Evolutionary conservation across 78 protist genomes (phyloP).

Genomic region (Dictyostelium capitatum): DNA sequence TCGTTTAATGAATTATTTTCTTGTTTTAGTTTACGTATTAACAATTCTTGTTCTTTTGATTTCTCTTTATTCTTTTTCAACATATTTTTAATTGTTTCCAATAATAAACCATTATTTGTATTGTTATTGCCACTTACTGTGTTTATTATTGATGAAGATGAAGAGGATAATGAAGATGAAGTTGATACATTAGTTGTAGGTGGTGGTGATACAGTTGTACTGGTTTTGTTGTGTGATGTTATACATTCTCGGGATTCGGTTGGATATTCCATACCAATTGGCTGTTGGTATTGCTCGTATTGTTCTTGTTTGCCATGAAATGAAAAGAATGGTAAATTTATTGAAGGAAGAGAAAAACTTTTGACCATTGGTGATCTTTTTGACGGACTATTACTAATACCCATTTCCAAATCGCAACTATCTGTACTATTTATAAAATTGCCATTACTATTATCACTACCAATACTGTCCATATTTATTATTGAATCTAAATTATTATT

Average conservation of each 20-base stretch:
- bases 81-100: conserved; percentile 9
- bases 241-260: neutral
- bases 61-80: conserved; percentile 44
- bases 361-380: conserved; percentile 18
- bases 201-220: neutral
- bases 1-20: conserved; percentile 8
- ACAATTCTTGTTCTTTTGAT: neutral
- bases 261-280: neutral
- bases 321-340: neutral
- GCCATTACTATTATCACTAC: neutral
- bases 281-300: neutral
- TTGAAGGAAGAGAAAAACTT: conserved; percentile 36
- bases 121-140: neutral
- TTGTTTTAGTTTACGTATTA: conserved; percentile 3
- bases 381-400: neutral
- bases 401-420: neutral
- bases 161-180: no score
- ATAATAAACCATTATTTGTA: neutral
- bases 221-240: neutral
- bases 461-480: neutral
- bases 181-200: neutral
- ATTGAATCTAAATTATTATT: neutral
- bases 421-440: neutral
- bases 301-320: neutral
- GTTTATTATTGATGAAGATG: neutral